Base-by-base conservation (phyloP, 768 basidiomycete species). In the Lenzites betulinus region DNA sequence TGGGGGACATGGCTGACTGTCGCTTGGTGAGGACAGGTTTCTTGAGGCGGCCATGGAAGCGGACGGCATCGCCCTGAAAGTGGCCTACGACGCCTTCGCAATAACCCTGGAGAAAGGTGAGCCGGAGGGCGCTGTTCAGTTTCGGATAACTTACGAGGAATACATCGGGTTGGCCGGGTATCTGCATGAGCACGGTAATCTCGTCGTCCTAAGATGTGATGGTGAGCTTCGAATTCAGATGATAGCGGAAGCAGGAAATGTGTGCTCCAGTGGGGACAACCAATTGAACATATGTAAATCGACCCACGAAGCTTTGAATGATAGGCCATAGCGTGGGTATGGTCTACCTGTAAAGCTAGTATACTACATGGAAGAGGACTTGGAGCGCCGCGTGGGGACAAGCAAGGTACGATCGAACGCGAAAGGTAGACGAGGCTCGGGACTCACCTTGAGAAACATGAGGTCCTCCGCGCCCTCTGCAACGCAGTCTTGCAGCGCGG, bases 41-140 rank as follows among this genome's bases (percentile, higher is more conserved):
- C 78, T 95, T 94, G 62, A 95, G 81, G 64, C 85, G 89, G 2
- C 81, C 78, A 60, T 85, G 85, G 68, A 93, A 90, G 7, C 76
- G 81, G 11, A 95, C 92, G 58, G 87, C 76, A 22, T 72, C 64
- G 0, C 81, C 85, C 18, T 75, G 74, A 69, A 95, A 93, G 6
- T 84, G 80, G 11, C 92, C 92, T 2, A 94, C 89, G 53, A 94
- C 89, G 53, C 88, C 92, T 75, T 95, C 92, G 68, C 92, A 95
- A 65, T 87, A 90, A 4, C 93, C 92, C 91, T 92, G 65, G 0
- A 49, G 22, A 54, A 16, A 15, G n/a, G 42, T 42, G 23, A 62
- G 54, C 13, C 25, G 5, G 8, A 35, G 15, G 64, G 64, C 38
- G n/a, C 12, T 30, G 25, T 28, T 20, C 35, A 22, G 20, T 30